Evolutionary conservation across 2,329 filamentous ascomycete genomes (phyloP).

Genomic region (Pseudogymnoascus sp.): DNA sequence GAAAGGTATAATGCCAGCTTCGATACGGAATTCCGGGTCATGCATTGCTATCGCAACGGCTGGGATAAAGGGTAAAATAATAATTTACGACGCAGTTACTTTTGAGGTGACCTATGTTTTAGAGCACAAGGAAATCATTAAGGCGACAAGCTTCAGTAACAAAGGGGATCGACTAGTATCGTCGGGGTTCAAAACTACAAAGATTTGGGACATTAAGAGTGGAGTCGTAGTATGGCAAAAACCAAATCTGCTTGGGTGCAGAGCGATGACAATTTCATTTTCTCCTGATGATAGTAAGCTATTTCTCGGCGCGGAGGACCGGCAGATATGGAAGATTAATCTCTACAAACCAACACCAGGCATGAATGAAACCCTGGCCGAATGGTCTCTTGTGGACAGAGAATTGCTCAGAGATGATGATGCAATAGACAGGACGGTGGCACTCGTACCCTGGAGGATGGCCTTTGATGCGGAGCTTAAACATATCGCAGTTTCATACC

Average conservation of each 20-base stretch:
- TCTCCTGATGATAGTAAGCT: conserved; percentile 1
- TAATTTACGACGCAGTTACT: conserved; percentile 13
- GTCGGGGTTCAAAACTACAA: conserved; percentile 14
- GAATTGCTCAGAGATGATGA: neutral
- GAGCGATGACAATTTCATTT: conserved; percentile 12
- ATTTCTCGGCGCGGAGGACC: neutral
- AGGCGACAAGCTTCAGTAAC: conserved; percentile 13
- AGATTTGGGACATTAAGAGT: conserved; percentile 13
- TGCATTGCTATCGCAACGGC: conserved; percentile 12
- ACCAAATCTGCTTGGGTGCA: neutral
- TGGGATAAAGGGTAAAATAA: neutral
- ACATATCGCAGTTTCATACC: conserved; percentile 17
- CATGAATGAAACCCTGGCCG: neutral
- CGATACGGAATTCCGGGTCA: conserved; percentile 7
- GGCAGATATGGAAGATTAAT: neutral
- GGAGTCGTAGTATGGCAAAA: conserved; percentile 6
- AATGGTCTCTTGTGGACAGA: neutral
- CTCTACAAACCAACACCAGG: neutral
- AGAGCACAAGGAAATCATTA: conserved; percentile 13
- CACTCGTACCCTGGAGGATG: conserved; percentile 13
- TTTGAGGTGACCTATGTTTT: conserved; percentile 12
- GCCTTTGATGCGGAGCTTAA: conserved; percentile 17
- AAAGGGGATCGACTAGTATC: conserved; percentile 6
- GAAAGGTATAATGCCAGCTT: neutral
- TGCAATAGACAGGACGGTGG: conserved; percentile 11